A percentile compares a stretch with the other conserved stretches of the same genome.
phyloP scores from a whole-genome alignment of 495 filamentous ascomycete species.

The Aspergillus wentii region DNA sequence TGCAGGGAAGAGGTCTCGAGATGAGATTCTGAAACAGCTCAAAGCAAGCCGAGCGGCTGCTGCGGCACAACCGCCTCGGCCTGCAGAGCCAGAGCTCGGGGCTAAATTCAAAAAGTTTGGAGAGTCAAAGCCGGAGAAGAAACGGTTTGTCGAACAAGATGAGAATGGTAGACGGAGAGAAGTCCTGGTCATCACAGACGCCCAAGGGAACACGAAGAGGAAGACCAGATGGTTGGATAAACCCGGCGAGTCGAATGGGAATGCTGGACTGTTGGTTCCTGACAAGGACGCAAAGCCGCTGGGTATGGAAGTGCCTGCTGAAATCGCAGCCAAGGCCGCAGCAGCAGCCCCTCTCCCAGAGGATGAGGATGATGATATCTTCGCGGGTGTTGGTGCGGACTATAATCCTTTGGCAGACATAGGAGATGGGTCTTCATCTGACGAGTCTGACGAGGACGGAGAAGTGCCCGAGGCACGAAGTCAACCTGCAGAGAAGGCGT shows the following conservation, averaged over 20 bases:
- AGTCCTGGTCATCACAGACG: constrained; percentile 79
- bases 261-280: constrained; percentile 52
- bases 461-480: constrained; percentile 13
- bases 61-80: constrained; percentile 43
- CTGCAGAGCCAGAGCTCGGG: constrained; percentile 55
- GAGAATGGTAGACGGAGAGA: constrained; percentile 63
- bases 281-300: constrained; percentile 62
- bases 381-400: constrained; percentile 78
- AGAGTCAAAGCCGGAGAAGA: constrained; percentile 48
- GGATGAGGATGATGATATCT: constrained; percentile 69
- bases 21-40: constrained; percentile 78
- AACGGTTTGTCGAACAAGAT: constrained; percentile 71
- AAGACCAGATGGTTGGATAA: constrained; percentile 59
- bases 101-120: constrained; percentile 80
- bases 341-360: constrained; percentile 36
- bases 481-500: constrained; percentile 17
- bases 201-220: constrained; percentile 80
- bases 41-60: constrained; percentile 63
- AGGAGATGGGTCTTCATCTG: constrained; percentile 41
- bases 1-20: constrained; percentile 64
- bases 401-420: constrained; percentile 83
- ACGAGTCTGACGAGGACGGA: constrained; percentile 47
- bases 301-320: constrained; percentile 73
- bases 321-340: constrained; percentile 26
- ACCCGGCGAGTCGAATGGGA: constrained; percentile 30